These are phyloP conservation scores for Boletus speciosus DNA, from an alignment of 768 basidiomycete species.

Conservation along the genomic window DNA sequence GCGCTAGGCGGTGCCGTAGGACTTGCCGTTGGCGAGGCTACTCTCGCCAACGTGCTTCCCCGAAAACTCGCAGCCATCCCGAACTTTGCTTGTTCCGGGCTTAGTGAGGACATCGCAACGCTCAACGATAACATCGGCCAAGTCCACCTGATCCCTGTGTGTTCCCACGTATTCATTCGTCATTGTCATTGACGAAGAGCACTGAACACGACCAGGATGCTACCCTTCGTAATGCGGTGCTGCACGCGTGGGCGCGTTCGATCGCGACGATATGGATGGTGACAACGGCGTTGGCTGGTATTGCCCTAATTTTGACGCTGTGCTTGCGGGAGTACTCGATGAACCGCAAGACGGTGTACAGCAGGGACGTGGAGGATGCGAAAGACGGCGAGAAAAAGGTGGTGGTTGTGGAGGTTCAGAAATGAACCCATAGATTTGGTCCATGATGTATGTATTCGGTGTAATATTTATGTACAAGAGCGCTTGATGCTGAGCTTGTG, in stretches of 20 bases:
- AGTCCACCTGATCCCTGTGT: constrained; percentile 31
- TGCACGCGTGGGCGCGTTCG: constrained; percentile 61
- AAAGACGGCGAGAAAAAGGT: constrained; percentile 16
- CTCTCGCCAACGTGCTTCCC: constrained; percentile 53
- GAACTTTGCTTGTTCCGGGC: constrained; percentile 18
- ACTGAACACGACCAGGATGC: constrained; percentile 41
- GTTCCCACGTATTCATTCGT: background rate
- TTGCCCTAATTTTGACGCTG: constrained; percentile 47
- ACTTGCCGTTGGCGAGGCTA: constrained; percentile 66
- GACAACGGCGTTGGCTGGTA: constrained; percentile 54
- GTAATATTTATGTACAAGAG: background rate
- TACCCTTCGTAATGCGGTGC: constrained; percentile 42
- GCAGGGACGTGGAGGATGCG: constrained; percentile 14
- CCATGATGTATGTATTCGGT: background rate
- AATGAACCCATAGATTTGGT: background rate
- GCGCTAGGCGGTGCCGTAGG: constrained; percentile 71
- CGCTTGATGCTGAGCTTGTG: background rate
- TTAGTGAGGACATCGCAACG: constrained; percentile 37
- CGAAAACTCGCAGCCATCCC: constrained; percentile 34
- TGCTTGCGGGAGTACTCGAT: constrained; percentile 61
- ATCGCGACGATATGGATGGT: constrained; percentile 66
- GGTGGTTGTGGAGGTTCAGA: background rate
- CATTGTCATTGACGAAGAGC: background rate
- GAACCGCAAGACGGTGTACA: constrained; percentile 46
- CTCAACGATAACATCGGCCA: constrained; percentile 44